Evolutionary conservation across 805 yeast genomes (phyloP), one percentile per base, ranked within the genome.

Genomic region (Lipomyces yamanashiensis): DNA sequence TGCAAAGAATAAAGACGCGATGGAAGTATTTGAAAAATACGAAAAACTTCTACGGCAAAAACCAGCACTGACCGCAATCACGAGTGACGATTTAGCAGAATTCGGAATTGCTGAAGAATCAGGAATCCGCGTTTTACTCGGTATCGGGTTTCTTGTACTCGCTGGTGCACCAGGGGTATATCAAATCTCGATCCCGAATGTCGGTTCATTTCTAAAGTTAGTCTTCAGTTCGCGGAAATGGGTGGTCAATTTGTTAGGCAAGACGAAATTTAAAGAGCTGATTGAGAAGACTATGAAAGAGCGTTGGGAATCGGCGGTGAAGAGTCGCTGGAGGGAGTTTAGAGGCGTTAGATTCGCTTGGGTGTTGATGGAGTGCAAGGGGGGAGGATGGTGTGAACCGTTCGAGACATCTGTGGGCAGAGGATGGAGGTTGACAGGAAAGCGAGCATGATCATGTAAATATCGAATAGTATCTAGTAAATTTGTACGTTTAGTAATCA

Each of bases 381-480:
- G 88, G 1, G 79, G 82, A 1, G 88, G 88, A 0, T 76, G 82
- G 57, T 72, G 81, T 0, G 88, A 85, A 66, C 85, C 84, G 10
- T 84, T 84, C 67, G 76, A 76, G 40, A 85, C 88, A 0, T 87
- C 88, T 0, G 84, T 82, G 6, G 87, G 89, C 0, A 73, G 85
- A 53, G 86, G 87, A 1, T 83, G 87, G 87, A 78, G 80, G 70
- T 74, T 83, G 53, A 79, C 87, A 8, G 85, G 86, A 1, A 82
- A 81, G 36, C 72, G 54, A 45, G 64, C 59, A 48, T 65, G 40
- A 34, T 33, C 15, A 12, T n/a, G 41, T 40, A 41, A 9, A 39
- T 28, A 49, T 40, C 23, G 1, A 13, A 47, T 7, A 36, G 2
- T 8, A 28, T 13, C 43, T 39, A 3, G n/a, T 39, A 13, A 39